These are phyloP conservation scores for Serendipita indica DNA, from an alignment of 768 basidiomycete genomes.

Conservation along the genomic window DNA sequence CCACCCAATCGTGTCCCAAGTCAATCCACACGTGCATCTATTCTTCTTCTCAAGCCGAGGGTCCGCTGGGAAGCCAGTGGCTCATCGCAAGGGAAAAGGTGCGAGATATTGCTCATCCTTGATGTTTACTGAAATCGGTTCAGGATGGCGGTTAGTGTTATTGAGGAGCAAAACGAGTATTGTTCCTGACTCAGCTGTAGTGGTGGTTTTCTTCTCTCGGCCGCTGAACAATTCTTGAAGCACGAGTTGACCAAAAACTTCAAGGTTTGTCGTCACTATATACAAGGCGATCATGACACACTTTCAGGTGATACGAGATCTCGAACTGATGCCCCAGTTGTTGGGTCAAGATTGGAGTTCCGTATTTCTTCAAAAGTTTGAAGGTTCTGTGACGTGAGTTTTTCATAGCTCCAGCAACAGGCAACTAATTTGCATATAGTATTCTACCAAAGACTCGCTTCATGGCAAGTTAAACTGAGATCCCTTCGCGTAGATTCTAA, in stretches of 20 bases:
- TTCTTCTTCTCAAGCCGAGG: conserved; percentile 91
- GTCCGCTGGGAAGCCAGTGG: conserved; percentile 83
- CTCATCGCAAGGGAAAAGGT: conserved; percentile 88
- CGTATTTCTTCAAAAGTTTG: conserved; percentile 90
- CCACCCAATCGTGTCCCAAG: conserved; percentile 86
- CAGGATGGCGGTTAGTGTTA: neutral
- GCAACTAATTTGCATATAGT: conserved; percentile 24
- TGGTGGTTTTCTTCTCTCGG: conserved; percentile 84
- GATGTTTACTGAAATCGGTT: neutral
- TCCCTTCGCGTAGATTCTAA: neutral
- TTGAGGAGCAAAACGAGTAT: too few relatives aligned
- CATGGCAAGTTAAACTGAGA: conserved; percentile 31
- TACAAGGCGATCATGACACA: neutral
- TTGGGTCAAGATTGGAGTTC: conserved; percentile 93
- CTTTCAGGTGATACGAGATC: conserved; percentile 73
- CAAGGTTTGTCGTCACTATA: conserved; percentile 33
- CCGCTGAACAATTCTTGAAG: conserved; percentile 89
- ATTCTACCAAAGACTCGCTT: conserved; percentile 78
- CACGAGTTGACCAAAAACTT: conserved; percentile 94
- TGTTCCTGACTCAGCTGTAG: conserved; percentile 22
- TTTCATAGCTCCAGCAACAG: neutral
- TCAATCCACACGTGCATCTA: conserved; percentile 73
- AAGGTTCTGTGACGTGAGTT: conserved; percentile 71
- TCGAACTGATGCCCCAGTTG: conserved; percentile 87
- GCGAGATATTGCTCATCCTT: neutral